These are phyloP conservation scores for Penicillium waksmanii DNA, from an alignment of 495 filamentous ascomycete genomes.

Conservation along the genomic window DNA sequence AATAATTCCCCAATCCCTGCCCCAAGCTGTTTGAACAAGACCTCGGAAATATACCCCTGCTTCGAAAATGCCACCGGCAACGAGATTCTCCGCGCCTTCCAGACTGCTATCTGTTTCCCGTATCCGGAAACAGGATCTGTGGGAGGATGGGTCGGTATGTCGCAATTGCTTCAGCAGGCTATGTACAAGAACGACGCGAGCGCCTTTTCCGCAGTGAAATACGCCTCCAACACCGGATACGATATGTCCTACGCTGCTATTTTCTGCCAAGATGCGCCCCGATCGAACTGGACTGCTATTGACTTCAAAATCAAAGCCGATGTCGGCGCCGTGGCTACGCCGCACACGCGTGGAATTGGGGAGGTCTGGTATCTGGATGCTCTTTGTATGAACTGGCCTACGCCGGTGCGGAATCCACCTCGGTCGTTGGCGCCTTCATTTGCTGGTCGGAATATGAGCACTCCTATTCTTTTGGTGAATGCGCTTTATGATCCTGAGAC, in stretches of 20 bases:
- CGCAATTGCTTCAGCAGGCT: background rate
- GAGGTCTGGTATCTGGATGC: background rate
- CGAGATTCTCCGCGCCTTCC: background rate
- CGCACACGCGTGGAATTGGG: slow-evolving; percentile 2
- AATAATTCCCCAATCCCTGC: background rate
- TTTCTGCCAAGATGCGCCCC: background rate
- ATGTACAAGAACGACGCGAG: background rate
- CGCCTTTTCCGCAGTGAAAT: background rate
- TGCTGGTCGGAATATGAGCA: background rate
- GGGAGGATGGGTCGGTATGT: background rate
- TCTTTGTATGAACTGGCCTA: background rate
- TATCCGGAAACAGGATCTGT: background rate
- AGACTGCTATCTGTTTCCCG: background rate
- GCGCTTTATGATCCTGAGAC: slow-evolving; percentile 1
- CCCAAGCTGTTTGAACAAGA: background rate
- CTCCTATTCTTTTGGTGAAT: background rate
- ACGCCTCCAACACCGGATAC: background rate
- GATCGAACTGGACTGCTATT: background rate
- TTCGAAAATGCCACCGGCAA: background rate
- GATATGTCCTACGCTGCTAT: slow-evolving; percentile 2
- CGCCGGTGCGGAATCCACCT: background rate
- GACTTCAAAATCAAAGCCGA: background rate
- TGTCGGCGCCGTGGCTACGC: background rate
- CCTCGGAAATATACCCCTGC: background rate
- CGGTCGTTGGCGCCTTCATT: background rate